Base-by-base conservation (phyloP, 1,284 basidiomycete genomes). In the Cryptococcus floricola region DNA sequence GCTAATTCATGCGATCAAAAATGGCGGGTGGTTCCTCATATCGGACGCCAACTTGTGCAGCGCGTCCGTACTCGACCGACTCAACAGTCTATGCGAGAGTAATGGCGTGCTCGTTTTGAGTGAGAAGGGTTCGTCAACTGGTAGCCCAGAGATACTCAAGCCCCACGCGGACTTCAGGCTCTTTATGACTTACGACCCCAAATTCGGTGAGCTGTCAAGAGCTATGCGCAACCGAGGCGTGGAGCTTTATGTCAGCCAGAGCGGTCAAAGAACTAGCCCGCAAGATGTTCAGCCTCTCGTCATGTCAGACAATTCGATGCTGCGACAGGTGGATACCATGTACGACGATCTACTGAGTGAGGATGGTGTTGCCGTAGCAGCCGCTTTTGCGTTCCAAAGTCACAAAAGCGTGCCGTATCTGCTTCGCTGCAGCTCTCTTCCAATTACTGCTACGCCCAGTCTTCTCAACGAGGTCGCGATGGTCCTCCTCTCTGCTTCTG, bases 181-280 rank as follows among this genome's bases (percentile, higher is more conserved):
- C 9, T 89, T 98, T 77, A 96, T 99, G 92, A 85, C 87, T 5
- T 85, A 96, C 56, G 91, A 99, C 70, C 88, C 92, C 19, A 85
- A 86, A 58, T 83, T 88, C 63, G 97, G 96, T 48, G 96, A 99
- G 77, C 80, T 99, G 10, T 98, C 95, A 7, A 83, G 96, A 39
- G 96, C 96, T 1, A 99, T 99, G 96, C 86, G 96, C 42, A 99
- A 99, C 74, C 86, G 96, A 63, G 96, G 95, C 38, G 81, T 98
- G 43, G 96, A 99, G 75, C 83, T 98, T 39, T 83, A 57, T 38
- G 61, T 73, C 19, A 64, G 64, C 23, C 28, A 27, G 13, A 14
- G 37, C 16, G 31, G 9, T 5, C 34, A 25, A 14, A 6, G 31
- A 6, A 13, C 14, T 2, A 18, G 8, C 18, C 14, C n/a, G 18